These are phyloP conservation scores for Pleurozium schreberi DNA, from an alignment of 225 moss, liverwort and hornwort genomes.

Conservation along the genomic window DNA sequence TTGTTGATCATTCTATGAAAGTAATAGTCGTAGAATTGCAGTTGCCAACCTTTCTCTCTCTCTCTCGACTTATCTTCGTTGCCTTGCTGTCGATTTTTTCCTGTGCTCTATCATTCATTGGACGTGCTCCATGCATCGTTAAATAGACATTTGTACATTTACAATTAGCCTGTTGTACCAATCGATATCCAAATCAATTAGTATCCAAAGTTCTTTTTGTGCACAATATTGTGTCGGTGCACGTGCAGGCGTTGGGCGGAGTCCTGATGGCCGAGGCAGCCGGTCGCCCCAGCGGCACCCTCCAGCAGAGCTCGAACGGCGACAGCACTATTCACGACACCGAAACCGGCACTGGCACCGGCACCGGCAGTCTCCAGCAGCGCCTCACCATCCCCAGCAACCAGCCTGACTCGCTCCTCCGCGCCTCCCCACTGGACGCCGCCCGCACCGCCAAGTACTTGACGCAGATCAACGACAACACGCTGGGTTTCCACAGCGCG, in stretches of 20 bases:
- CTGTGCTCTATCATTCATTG: too few species aligned
- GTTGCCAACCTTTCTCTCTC: too few species aligned
- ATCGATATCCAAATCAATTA: too few species aligned
- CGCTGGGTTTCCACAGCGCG: conserved; percentile 10
- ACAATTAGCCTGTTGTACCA: too few species aligned
- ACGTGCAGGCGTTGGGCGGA: conserved; percentile 10
- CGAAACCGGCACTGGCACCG: neutral
- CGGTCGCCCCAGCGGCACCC: conserved; percentile 13
- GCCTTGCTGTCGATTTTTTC: too few species aligned
- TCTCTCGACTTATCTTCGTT: too few species aligned
- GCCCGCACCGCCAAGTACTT: conserved; percentile 9
- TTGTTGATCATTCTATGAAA: too few species aligned
- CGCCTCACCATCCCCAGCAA: neutral
- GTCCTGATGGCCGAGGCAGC: conserved; percentile 14
- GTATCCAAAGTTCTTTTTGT: too few species aligned
- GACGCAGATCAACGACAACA: neutral
- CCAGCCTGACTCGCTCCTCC: neutral
- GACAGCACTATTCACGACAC: neutral
- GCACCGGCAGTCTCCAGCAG: neutral
- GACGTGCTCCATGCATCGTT: too few species aligned
- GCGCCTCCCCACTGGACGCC: conserved; percentile 9
- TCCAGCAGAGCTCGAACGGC: neutral
- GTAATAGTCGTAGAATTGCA: too few species aligned
- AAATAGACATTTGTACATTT: too few species aligned
- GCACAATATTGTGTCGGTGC: too few species aligned